These are phyloP conservation scores for Metschnikowia amazonensis DNA, from an alignment of 805 yeast species.

Conservation along the genomic window DNA sequence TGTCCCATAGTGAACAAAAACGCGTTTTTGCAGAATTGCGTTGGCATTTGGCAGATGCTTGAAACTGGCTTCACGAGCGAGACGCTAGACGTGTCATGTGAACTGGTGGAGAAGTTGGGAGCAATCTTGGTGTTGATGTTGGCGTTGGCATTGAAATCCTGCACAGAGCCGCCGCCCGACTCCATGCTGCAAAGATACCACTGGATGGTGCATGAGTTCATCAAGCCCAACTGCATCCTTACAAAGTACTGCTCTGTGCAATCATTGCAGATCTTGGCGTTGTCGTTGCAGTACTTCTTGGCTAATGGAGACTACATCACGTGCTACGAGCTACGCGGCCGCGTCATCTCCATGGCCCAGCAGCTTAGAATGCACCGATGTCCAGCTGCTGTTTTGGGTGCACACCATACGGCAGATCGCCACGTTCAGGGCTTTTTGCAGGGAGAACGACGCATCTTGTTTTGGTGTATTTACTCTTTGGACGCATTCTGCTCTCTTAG, in stretches of 20 bases:
- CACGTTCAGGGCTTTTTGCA: conserved; percentile 63
- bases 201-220: conserved; percentile 56
- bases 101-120: conserved; percentile 52
- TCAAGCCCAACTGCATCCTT: conserved; percentile 53
- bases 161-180: conserved; percentile 22
- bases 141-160: conserved; percentile 46
- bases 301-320: conserved; percentile 71
- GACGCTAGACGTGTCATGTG: conserved; percentile 17
- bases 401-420: conserved; percentile 27
- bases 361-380: conserved; percentile 81
- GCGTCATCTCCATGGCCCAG: conserved; percentile 77
- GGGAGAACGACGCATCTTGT: conserved; percentile 75
- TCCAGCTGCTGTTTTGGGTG: conserved; percentile 78
- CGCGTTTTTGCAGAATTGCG: conserved; percentile 61
- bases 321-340: conserved; percentile 71
- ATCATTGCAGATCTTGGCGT: conserved; percentile 62
- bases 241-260: conserved; percentile 60
- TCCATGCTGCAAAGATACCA: conserved; percentile 48
- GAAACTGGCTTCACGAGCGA: conserved; percentile 31
- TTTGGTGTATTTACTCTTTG: conserved; percentile 79
- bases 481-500: conserved; percentile 73
- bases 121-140: conserved; percentile 48
- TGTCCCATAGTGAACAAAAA: conserved; percentile 69
- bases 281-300: conserved; percentile 68
- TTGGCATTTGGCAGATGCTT: conserved; percentile 42